These are phyloP conservation scores for Aspergillus carlsbadensis DNA, from an alignment of 495 filamentous ascomycete species.

Conservation along the genomic window DNA sequence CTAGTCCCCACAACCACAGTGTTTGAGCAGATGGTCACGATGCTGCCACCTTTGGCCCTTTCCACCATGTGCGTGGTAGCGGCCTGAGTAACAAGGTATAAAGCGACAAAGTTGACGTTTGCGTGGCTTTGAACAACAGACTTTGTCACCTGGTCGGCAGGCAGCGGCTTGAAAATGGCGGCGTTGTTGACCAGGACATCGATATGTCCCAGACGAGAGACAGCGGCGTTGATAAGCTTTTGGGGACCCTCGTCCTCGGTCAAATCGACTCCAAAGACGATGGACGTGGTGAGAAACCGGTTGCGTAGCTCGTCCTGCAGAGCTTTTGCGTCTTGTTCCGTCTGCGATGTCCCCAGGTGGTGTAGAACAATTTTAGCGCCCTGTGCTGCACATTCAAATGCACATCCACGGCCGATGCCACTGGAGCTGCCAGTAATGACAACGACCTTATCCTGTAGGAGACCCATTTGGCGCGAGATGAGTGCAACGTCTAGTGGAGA, in stretches of 20 bases:
- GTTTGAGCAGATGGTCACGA: constrained; percentile 8
- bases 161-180: constrained; percentile 13
- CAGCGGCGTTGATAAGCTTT: background rate
- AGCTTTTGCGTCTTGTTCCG: too few relatives aligned
- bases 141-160: constrained; percentile 4
- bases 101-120: constrained; percentile 2
- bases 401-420: constrained; percentile 5
- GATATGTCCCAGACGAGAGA: constrained; percentile 16
- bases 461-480: background rate
- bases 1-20: constrained; percentile 1
- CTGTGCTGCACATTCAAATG: background rate
- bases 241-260: too few relatives aligned
- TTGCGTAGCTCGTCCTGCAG: too few relatives aligned
- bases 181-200: constrained; percentile 30
- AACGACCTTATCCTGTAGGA: constrained; percentile 5
- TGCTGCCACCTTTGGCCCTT: background rate
- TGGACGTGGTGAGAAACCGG: too few relatives aligned
- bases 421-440: constrained; percentile 11
- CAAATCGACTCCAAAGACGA: too few relatives aligned
- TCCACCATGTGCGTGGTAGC: background rate
- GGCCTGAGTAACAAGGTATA: constrained; percentile 7
- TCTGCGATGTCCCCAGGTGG: too few relatives aligned
- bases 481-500: too few relatives aligned
- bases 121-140: constrained; percentile 1
- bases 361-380: constrained; percentile 5